Base-by-base conservation (phyloP, 2,329 filamentous ascomycete species). In the Trichoderma brevicompactum region DNA sequence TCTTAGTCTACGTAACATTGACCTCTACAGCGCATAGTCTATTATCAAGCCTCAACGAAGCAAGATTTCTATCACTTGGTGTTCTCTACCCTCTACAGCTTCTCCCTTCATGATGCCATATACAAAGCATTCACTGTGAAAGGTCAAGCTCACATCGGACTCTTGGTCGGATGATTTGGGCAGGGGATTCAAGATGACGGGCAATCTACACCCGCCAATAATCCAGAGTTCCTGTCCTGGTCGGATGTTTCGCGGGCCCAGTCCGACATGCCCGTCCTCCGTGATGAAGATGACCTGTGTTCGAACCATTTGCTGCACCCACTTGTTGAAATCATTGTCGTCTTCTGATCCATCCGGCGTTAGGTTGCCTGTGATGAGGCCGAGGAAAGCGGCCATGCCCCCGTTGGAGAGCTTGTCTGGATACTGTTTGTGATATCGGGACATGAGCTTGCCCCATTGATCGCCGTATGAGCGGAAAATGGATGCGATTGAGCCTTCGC, bases 41-140 rank as follows among this genome's bases (percentile, higher is more conserved):
- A 28, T 5, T 28, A 28, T 28, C 23, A 5, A 28, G 23, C 23
- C n/a, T 62, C 10, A 62, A 5, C 48, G 59, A 19, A 62, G 59
- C 28, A 62, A 13, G n/a, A 62, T 53, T n/a, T 62, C 59, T 7
- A 36, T 41, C 28, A 43, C 46, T 23, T 62, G 15, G 6, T 53
- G 38, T 36, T 34, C 38, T 23, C 36, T 41, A 0, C 38, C 59
- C 2, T 62, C 59, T 8, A 62, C 48, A 17, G 59, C 48, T 38
- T 62, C 59, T 53, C 59, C 59, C 8, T 43, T 44, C 59, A 62
- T 62, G 4, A 44, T 17, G 1, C 36, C 48, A 15, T 62, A 36
- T 7, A 62, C 58, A 36, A 62, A 62, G n/a, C 46, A 62, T 19
- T 62, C 48, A 23, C 58, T 62, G 8, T 62, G 48, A n/a, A 62